Evolutionary conservation across 352 stramenopile genomes (phyloP).

Genomic region (Pythium aphanidermatum): DNA sequence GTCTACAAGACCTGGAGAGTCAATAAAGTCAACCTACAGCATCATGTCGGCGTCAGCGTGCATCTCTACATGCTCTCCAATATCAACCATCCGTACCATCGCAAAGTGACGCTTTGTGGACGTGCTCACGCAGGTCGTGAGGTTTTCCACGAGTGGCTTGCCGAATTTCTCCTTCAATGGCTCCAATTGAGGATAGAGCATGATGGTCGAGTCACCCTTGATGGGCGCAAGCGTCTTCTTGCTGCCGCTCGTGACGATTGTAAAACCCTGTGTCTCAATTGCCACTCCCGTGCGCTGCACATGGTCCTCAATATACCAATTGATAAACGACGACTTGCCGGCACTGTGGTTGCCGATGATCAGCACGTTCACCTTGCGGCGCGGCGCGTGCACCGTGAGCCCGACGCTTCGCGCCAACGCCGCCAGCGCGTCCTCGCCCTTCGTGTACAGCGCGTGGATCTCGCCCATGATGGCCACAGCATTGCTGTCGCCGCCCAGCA

Average conservation of each 20-base stretch:
- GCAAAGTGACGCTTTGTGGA: slow-evolving; percentile 44
- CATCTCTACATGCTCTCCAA: not conserved
- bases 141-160: slow-evolving; percentile 54
- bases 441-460: slow-evolving; percentile 30
- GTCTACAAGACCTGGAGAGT: slow-evolving; percentile 62
- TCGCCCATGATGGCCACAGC: slow-evolving; percentile 30
- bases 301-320: slow-evolving; percentile 58
- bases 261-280: slow-evolving; percentile 67
- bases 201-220: slow-evolving; percentile 55
- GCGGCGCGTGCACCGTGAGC: slow-evolving; percentile 35
- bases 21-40: slow-evolving; percentile 61
- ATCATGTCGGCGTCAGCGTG: too few relatives aligned
- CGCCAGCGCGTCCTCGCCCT: slow-evolving; percentile 19
- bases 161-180: slow-evolving; percentile 45
- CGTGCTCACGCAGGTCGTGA: slow-evolving; percentile 49
- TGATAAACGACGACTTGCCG: slow-evolving; percentile 72
- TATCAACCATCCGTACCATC: slow-evolving; percentile 16
- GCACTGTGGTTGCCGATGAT: slow-evolving; percentile 73
- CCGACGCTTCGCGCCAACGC: slow-evolving; percentile 28
- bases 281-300: slow-evolving; percentile 55
- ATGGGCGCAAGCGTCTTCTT: slow-evolving; percentile 51
- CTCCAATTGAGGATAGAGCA: slow-evolving; percentile 52
- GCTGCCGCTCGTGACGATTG: slow-evolving; percentile 50
- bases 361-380: slow-evolving; percentile 63
- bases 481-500: slow-evolving; percentile 20